phyloP scores from a whole-genome alignment of 768 basidiomycete species.

The Russula sp. region DNA sequence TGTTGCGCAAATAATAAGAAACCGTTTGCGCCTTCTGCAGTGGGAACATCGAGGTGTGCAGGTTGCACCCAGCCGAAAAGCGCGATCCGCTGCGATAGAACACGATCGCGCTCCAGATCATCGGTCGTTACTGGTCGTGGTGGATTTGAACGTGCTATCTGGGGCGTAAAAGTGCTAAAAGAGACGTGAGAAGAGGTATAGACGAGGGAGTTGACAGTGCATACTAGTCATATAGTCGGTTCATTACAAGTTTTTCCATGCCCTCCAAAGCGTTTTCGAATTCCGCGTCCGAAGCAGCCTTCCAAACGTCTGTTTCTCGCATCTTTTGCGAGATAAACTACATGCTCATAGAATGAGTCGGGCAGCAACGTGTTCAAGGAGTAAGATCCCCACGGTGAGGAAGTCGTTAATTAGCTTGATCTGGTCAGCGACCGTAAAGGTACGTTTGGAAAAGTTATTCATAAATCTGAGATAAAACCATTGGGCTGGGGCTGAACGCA shows the following conservation, averaged over 20 bases:
- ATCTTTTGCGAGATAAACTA: conserved; percentile 90
- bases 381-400: conserved; percentile 50
- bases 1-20: conserved; percentile 87
- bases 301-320: conserved; percentile 80
- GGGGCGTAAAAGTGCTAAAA: conserved; percentile 85
- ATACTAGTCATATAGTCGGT: conserved; percentile 92
- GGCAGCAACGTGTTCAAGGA: neutral
- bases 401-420: conserved; percentile 95
- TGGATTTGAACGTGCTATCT: conserved; percentile 55
- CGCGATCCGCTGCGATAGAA: conserved; percentile 82
- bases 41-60: conserved; percentile 84
- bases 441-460: conserved; percentile 86
- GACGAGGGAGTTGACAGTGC: conserved; percentile 21
- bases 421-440: conserved; percentile 89
- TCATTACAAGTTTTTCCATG: conserved; percentile 99
- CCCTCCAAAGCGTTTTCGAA: conserved; percentile 98
- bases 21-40: conserved; percentile 63
- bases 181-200: neutral
- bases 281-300: conserved; percentile 64
- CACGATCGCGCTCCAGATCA: conserved; percentile 92
- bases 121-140: conserved; percentile 81
- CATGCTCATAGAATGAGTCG: conserved; percentile 14
- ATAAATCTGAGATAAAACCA: conserved; percentile 58
- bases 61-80: conserved; percentile 89
- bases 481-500: neutral